phyloP scores from a whole-genome alignment of 2,329 filamentous ascomycete species.

The Capronia americana region DNA sequence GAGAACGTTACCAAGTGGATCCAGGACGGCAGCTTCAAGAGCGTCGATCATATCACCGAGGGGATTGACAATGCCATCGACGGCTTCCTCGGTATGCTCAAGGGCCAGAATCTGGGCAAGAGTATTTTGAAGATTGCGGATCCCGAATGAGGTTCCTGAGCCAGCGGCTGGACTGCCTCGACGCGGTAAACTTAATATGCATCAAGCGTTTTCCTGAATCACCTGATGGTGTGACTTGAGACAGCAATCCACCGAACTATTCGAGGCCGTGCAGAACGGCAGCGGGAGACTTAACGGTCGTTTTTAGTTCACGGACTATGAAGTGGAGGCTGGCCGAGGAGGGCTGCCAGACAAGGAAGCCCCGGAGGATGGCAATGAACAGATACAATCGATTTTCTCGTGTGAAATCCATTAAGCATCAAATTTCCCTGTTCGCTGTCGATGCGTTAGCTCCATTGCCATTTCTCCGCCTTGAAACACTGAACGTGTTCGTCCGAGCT shows the following conservation, averaged over 20 bases:
- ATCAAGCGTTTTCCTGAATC: background rate
- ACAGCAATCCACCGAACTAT: background rate
- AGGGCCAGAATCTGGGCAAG: slow-evolving; percentile 80
- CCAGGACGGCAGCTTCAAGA: slow-evolving; percentile 71
- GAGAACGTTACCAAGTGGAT: slow-evolving; percentile 74
- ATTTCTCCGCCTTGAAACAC: background rate
- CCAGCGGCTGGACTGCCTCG: background rate
- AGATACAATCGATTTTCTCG: background rate
- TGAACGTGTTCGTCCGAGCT: background rate
- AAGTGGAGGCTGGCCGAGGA: too few relatives aligned
- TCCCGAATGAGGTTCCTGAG: slow-evolving; percentile 15
- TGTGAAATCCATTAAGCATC: background rate
- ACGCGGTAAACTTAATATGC: background rate
- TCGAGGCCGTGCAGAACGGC: background rate
- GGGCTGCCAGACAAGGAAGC: background rate
- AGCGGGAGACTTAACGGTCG: background rate
- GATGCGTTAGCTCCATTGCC: too few relatives aligned
- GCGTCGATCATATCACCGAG: slow-evolving; percentile 67
- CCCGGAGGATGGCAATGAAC: background rate
- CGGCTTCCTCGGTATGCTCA: slow-evolving; percentile 72
- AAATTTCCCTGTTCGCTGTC: background rate
- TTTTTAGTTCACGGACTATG: background rate
- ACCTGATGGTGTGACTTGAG: background rate
- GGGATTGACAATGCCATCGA: slow-evolving; percentile 74
- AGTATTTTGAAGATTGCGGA: slow-evolving; percentile 67